phyloP scores from a whole-genome alignment of 1,139 yeast genomes.

The Geotrichum aggregatum region DNA sequence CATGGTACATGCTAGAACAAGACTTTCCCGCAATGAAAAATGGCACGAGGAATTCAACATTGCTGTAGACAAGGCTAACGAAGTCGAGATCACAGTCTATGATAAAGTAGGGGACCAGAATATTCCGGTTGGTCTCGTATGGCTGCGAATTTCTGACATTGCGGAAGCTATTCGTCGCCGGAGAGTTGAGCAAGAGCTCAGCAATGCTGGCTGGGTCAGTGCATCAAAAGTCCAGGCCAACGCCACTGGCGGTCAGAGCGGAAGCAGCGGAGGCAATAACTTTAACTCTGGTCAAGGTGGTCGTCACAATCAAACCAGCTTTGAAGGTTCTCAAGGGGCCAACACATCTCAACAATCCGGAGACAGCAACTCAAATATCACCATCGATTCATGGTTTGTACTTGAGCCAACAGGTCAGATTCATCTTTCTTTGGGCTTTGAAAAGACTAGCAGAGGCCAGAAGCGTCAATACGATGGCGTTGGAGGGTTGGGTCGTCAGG shows the following conservation, averaged over 20 bases:
- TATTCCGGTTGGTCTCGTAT: constrained; percentile 88
- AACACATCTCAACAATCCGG: constrained; percentile 3
- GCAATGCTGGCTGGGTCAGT: constrained; percentile 80
- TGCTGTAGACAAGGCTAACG: constrained; percentile 85
- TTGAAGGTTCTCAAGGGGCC: not conserved
- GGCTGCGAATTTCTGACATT: constrained; percentile 85
- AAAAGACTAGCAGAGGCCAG: constrained; percentile 54
- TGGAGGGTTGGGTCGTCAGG: constrained; percentile 85
- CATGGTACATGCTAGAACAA: constrained; percentile 71
- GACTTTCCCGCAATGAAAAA: constrained; percentile 67
- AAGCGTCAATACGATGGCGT: constrained; percentile 46
- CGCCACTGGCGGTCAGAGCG: constrained; percentile 16
- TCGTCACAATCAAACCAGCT: no score
- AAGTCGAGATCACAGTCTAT: constrained; percentile 79
- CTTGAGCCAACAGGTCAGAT: constrained; percentile 94
- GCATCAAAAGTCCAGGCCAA: constrained; percentile 50
- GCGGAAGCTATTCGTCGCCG: constrained; percentile 92
- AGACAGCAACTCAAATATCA: constrained; percentile 23
- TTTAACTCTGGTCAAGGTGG: not conserved
- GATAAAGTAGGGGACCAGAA: constrained; percentile 65
- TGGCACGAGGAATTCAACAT: constrained; percentile 83
- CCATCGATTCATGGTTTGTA: constrained; percentile 78
- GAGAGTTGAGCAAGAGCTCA: constrained; percentile 72
- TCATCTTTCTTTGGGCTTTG: constrained; percentile 70
- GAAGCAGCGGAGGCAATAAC: constrained; percentile 15